Evolutionary conservation across 2,329 filamentous ascomycete species (phyloP).

Genomic region (Chaetoscypha palmicola): DNA sequence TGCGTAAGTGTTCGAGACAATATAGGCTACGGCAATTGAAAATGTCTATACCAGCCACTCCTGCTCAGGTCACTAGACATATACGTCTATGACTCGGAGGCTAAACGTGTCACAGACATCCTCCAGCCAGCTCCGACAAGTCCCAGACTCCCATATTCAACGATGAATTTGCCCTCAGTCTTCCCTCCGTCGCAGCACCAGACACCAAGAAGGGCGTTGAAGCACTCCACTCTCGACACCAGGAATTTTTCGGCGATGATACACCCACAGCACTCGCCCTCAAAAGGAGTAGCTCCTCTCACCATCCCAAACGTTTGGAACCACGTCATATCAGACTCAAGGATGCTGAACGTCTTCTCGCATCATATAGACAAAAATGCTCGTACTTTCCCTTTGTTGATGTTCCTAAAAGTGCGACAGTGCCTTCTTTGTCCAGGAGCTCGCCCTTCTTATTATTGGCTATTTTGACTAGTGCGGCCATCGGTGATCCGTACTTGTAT

Average conservation of each 20-base stretch:
- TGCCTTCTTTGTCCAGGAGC: conserved; percentile 21
- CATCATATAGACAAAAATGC: conserved; percentile 13
- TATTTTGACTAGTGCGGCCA: conserved; percentile 24
- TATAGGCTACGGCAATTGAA: no score
- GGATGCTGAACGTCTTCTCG: conserved; percentile 23
- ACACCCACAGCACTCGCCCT: conserved; percentile 1
- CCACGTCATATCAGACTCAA: conserved; percentile 18
- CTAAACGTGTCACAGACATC: conserved; percentile 8
- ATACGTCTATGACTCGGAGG: no score
- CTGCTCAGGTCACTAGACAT: no score
- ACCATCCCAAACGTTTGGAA: conserved; percentile 11
- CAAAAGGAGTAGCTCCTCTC: background rate
- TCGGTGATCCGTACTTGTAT: conserved; percentile 19
- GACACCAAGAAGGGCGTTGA: conserved; percentile 18
- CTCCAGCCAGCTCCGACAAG: conserved; percentile 5
- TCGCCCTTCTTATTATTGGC: conserved; percentile 27
- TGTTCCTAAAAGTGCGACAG: conserved; percentile 18
- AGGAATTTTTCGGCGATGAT: conserved; percentile 20
- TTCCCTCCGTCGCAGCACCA: conserved; percentile 17
- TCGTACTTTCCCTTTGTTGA: conserved; percentile 27
- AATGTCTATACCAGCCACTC: no score
- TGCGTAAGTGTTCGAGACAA: conserved; percentile 13
- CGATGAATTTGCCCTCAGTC: conserved; percentile 23
- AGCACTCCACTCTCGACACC: conserved; percentile 21
- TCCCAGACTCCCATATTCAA: conserved; percentile 2